Base-by-base conservation (phyloP, 495 filamentous ascomycete genomes). In the Penicillium salamii region DNA sequence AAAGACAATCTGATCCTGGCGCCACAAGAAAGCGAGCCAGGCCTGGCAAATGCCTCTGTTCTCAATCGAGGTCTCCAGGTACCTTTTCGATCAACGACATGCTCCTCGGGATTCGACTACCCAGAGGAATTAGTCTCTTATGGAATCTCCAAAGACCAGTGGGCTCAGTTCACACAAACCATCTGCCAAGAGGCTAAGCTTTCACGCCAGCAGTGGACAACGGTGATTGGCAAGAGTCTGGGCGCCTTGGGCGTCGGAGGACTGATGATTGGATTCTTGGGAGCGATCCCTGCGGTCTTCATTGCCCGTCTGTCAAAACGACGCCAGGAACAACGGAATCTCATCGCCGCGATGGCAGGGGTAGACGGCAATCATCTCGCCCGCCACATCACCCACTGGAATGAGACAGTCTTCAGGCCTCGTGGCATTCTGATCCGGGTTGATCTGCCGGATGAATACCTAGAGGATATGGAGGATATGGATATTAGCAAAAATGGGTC, bases 91-190 rank as follows among this genome's bases (percentile, higher is more conserved):
- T 63, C 58, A 2, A 23, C 32, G 2, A 40, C 52, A 21, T 43
- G 58, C 26, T 62, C 61, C 14, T 72, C 69, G 0, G 66, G 69
- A 18, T 72, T 72, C 44, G 50, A 52, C 9, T 71, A 68, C 49
- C 67, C 67, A 1, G 53, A 53, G 4, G 50, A 66, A 11, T 39
- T 72, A 1, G 36, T 42, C 0, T 17, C 42, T 19, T 56, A 66
- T 26, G 41, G 50, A 13, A 54, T 72, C 24, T 55, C 61, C 0
- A 33, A 49, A 11, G 41, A 57, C 5, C 51, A 71, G 20, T 72
- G 68, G 69, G 20, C 17, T 1, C 40, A 58, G 12, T 72, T 72
- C 34, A 69, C 68, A 3, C 43, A 50, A 11, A 54, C 59, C 7
- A 61, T 71, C 37, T 52, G 46, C 3, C 52, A 63, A 1, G 62